Percentiles rank a stretch among this genome's conserved stretches.
These are phyloP conservation scores for Xylaria castorea DNA, from an alignment of 495 filamentous ascomycete genomes.

Conservation along the genomic window DNA sequence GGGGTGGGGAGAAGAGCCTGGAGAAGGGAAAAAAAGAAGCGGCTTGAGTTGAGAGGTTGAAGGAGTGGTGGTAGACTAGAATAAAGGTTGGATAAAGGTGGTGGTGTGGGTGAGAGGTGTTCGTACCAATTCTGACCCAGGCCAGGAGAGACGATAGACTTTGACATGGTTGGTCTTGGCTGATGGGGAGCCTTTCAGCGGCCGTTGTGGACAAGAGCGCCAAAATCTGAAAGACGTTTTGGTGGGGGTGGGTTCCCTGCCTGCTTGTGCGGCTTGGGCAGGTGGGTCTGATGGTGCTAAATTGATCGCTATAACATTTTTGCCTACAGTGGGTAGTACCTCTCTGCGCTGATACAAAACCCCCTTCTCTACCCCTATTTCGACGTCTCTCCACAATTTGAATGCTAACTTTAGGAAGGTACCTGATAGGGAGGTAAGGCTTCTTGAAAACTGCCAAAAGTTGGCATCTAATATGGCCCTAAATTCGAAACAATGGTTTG, in stretches of 20 bases:
- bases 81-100: slow-evolving; percentile 7
- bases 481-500: not conserved
- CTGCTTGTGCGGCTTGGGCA: not conserved
- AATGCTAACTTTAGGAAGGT: not conserved
- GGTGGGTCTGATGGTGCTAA: not conserved
- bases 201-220: not conserved
- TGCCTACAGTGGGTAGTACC: too few species aligned
- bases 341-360: too few species aligned
- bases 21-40: slow-evolving; percentile 48
- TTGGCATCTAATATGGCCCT: not conserved
- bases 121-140: slow-evolving; percentile 9
- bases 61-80: slow-evolving; percentile 20
- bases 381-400: not conserved
- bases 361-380: slow-evolving; percentile 12
- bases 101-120: slow-evolving; percentile 19
- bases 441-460: not conserved
- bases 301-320: not conserved
- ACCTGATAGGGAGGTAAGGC: not conserved
- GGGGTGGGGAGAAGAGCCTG: slow-evolving; percentile 46
- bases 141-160: slow-evolving; percentile 16
- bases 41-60: slow-evolving; percentile 27
- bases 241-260: slow-evolving; percentile 16
- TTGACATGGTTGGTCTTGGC: slow-evolving; percentile 7
- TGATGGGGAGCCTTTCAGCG: slow-evolving; percentile 5
- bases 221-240: slow-evolving; percentile 21